Percentiles rank a stretch among this genome's conserved stretches.
phyloP scores from a whole-genome alignment of 2,329 filamentous ascomycete genomes.

The Stromatinia cepivora region DNA sequence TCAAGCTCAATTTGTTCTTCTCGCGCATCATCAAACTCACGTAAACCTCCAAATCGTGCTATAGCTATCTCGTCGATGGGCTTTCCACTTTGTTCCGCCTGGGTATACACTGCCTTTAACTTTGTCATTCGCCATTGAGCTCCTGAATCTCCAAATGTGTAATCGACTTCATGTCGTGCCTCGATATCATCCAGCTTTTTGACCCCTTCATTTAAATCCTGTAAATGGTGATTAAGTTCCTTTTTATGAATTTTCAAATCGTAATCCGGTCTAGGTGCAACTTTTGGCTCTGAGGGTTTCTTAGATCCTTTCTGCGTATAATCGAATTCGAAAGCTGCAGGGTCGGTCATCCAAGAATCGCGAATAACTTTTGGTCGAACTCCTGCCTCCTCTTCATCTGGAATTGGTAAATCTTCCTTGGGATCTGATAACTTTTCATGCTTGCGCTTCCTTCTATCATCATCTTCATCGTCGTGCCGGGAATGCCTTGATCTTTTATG shows the following conservation, averaged over 20 bases:
- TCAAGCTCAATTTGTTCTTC: conserved; percentile 94
- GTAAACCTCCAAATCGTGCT: conserved; percentile 77
- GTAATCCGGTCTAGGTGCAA: conserved; percentile 38
- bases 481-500: conserved; percentile 60
- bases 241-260: conserved; percentile 62
- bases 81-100: conserved; percentile 72
- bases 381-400: conserved; percentile 50
- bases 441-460: conserved; percentile 38
- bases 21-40: conserved; percentile 86
- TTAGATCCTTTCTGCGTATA: conserved; percentile 66
- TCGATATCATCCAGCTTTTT: conserved; percentile 54
- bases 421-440: conserved; percentile 49
- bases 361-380: conserved; percentile 50
- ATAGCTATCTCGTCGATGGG: conserved; percentile 78
- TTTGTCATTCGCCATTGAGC: conserved; percentile 97
- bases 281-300: conserved; percentile 50
- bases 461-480: conserved; percentile 41
- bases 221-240: conserved; percentile 75
- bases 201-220: conserved; percentile 54
- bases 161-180: conserved; percentile 66
- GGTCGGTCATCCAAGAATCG: conserved; percentile 94
- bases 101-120: conserved; percentile 78
- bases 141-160: conserved; percentile 85
- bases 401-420: conserved; percentile 53
- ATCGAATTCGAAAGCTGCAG: conserved; percentile 78